These are phyloP conservation scores for Neurospora terricola DNA, from an alignment of 495 filamentous ascomycete genomes.

Conservation along the genomic window DNA sequence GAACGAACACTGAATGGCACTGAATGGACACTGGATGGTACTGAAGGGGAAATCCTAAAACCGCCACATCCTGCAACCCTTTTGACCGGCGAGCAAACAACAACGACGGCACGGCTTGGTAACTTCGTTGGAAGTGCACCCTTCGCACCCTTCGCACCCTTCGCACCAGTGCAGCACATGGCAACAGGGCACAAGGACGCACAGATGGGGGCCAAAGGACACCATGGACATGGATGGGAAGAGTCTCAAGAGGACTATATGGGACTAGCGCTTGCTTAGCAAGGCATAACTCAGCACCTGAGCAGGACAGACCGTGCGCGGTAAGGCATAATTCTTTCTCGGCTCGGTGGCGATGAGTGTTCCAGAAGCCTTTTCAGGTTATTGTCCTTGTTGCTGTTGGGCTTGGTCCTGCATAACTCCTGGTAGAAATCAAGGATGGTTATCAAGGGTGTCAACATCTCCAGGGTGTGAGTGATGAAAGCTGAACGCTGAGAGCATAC, in stretches of 20 bases:
- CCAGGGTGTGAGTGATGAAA: not conserved
- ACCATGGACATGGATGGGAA: not conserved
- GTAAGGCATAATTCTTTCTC: not conserved
- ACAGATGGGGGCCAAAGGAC: not conserved
- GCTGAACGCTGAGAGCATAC: not conserved
- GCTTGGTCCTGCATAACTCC: not conserved
- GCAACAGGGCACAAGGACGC: not conserved
- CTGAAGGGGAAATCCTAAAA: not conserved
- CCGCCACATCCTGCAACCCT: not conserved
- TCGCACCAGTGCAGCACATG: not conserved
- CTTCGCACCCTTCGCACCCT: not conserved
- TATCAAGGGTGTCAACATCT: not conserved
- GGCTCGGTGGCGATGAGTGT: not conserved
- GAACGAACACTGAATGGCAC: not conserved
- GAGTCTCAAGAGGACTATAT: not conserved
- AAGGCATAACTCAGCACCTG: not conserved
- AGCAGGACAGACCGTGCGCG: not conserved
- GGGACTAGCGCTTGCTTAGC: not conserved
- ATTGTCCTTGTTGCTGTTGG: not conserved
- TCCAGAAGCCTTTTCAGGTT: not conserved
- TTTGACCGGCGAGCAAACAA: not conserved
- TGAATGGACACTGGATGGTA: not conserved
- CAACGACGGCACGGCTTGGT: not conserved
- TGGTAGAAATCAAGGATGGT: not conserved
- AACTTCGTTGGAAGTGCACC: not conserved